Evolutionary conservation across 164 flowering plant species (phyloP).

Genomic region (Tetrastigma voinierianum): DNA sequence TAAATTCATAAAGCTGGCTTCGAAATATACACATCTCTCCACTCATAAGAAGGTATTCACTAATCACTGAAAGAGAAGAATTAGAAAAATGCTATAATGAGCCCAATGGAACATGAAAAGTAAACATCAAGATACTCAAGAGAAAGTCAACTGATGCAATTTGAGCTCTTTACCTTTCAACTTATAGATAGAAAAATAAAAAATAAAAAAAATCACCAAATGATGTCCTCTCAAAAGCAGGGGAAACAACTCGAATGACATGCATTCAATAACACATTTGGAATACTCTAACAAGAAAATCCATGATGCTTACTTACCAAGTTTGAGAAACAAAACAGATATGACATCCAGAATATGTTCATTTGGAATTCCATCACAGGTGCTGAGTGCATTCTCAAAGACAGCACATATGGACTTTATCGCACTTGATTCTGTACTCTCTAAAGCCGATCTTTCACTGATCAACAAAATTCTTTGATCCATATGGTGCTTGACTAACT

Average conservation of each 20-base stretch:
- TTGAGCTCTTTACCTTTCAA: background rate
- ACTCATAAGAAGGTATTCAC: too few species aligned
- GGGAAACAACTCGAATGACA: background rate
- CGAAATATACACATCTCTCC: too few species aligned
- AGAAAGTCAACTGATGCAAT: background rate
- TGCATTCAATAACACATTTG: background rate
- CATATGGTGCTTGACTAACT: slow-evolving; percentile 46
- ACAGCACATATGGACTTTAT: slow-evolving; percentile 44
- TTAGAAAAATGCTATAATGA: too few species aligned
- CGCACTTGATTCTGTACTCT: slow-evolving; percentile 30
- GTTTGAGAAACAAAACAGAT: slow-evolving; percentile 56
- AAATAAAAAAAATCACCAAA: too few species aligned
- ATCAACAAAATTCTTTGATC: slow-evolving; percentile 20
- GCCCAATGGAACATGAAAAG: too few species aligned
- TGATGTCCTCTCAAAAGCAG: too few species aligned
- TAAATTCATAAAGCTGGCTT: too few species aligned
- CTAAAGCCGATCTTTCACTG: slow-evolving; percentile 8
- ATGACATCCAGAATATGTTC: slow-evolving; percentile 49
- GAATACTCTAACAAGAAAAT: background rate
- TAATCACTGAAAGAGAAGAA: too few species aligned
- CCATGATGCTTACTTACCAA: slow-evolving; percentile 43
- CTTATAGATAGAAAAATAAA: too few species aligned
- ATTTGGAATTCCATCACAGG: slow-evolving; percentile 42
- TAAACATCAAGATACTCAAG: background rate
- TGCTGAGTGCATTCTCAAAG: slow-evolving; percentile 36